Conservation (phyloP, 2,329 filamentous ascomycete species). For the Fusarium mexicanum region DNA sequence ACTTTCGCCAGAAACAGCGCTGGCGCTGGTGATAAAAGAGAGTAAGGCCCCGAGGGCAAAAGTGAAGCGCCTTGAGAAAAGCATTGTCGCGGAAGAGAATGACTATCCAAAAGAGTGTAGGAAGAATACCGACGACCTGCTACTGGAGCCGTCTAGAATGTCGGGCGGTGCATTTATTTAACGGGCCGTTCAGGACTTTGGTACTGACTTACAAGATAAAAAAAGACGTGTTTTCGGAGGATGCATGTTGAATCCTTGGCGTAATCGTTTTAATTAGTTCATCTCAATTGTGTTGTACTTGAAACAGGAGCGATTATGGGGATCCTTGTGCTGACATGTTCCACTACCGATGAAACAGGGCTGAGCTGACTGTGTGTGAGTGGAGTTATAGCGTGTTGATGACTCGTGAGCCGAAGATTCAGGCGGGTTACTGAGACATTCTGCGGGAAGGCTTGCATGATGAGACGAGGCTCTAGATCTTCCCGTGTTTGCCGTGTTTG, state of each 20-base stretch:
- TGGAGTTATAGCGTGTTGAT: background rate
- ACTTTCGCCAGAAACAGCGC: background rate
- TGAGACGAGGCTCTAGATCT: background rate
- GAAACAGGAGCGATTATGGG: background rate
- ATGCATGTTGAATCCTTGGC: background rate
- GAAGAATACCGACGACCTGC: background rate
- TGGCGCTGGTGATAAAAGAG: background rate
- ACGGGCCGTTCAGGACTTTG: background rate
- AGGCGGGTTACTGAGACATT: background rate
- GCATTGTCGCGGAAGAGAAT: background rate
- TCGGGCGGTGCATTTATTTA: constrained; percentile 23
- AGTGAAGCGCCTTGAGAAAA: constrained; percentile 8
- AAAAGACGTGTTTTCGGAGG: background rate
- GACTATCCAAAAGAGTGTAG: background rate
- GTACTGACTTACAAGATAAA: background rate
- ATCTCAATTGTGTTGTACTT: background rate
- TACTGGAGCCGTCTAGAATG: background rate
- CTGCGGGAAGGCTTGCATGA: background rate
- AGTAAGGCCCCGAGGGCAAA: constrained; percentile 11
- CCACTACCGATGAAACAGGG: constrained; percentile 2
- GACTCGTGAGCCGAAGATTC: background rate
- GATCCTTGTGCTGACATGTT: background rate
- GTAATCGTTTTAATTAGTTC: constrained; percentile 6
- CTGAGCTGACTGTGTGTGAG: background rate
- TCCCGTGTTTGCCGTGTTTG: background rate